Evolutionary conservation across 1,284 basidiomycete species (phyloP), one percentile per base, ranked within the genome.

Genomic region (Paramarasmius palmivorus): DNA sequence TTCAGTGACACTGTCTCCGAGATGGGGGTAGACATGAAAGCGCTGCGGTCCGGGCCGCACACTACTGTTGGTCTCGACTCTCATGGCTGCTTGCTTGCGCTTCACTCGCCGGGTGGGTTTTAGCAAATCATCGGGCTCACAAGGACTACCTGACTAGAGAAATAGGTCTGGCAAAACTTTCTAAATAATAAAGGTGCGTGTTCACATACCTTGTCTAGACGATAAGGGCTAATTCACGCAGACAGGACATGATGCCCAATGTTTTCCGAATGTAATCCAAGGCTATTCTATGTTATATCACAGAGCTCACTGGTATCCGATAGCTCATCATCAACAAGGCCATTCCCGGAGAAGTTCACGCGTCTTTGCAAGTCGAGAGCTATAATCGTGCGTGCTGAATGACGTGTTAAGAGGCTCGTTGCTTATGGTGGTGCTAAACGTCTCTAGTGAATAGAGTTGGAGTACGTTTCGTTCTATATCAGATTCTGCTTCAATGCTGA

Each of bases 91-190:
- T 20, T 88, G 85, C 65, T 65, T 87, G 55, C 79, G 84, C 32
- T 89, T 88, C 65, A 88, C 86, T 35, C 76, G 75, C 50, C 72
- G 79, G 59, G 86, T 81, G 66, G 53, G 75, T 51, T 9, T 32
- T 45, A 15, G 49, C 50, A 26, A 40, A 20, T 45, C 39, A 23
- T 15, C 22, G 20, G 4, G 39, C 12, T 3, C 10, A 37, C 46
- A 23, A n/a, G 46, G 34, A 51, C 50, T 10, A 51, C 23, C 1
- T 26, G 37, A n/a, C 35, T 14, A 8, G 39, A 22, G 8, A 49
- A 19, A 26, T 52, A 90, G 88, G 90, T 92, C 53, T 92, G 89
- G 90, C 81, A 83, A 65, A 90, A 86, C 10, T 92, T 92, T 63
- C 60, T 91, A 1, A 82, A 85, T 49, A 88, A 84, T 60, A 81